Base-by-base conservation (phyloP, 768 basidiomycete species). In the Trametes elegans region DNA sequence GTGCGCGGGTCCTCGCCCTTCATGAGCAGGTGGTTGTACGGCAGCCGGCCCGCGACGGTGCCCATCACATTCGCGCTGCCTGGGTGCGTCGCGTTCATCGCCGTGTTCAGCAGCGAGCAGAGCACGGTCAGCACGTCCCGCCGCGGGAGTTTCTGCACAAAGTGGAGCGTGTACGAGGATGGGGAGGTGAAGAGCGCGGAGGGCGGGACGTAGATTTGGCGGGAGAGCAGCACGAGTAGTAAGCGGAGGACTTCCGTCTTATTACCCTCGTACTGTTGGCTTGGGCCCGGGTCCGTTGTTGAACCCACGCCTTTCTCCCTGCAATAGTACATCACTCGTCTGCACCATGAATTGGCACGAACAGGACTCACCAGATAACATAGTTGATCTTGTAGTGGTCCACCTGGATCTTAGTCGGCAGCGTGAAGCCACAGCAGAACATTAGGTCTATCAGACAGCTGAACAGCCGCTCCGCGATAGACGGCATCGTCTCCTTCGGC, bases 241-340 rank as follows among this genome's bases (percentile, higher is more conserved):
- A 98, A 83, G 24, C 93, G 90, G 0, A 98, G 77, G 32, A 98
- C 88, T 73, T 98, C 94, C 2, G 83, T 84, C 67, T 89, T 93
- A 74, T 94, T 92, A 47, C 73, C 75, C 65, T 97, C 93, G 49
- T 84, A 80, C 23, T 76, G 75, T 60, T 79, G 79, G 62, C 73
- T 79, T 7, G 83, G 75, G 0, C 85, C 86, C 7, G 83, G 79
- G 66, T 90, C 87, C 32, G 80, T 75, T 2, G 93, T 91, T 2
- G 93, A 93, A 11, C 97, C 96, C 21, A 99, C 82, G 11, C 96
- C 96, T 65, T 88, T 93, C 76, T 97, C 93, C 96, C 96, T 94
- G 53, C 28, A 43, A 35, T 14, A 38, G 23, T 7, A 23, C 6
- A 16, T 44, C 26, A 19, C 11, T 29, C 21, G 10, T 28, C 19